These are phyloP conservation scores for Tylopilus balloui DNA, from an alignment of 768 basidiomycete species.

Conservation along the genomic window DNA sequence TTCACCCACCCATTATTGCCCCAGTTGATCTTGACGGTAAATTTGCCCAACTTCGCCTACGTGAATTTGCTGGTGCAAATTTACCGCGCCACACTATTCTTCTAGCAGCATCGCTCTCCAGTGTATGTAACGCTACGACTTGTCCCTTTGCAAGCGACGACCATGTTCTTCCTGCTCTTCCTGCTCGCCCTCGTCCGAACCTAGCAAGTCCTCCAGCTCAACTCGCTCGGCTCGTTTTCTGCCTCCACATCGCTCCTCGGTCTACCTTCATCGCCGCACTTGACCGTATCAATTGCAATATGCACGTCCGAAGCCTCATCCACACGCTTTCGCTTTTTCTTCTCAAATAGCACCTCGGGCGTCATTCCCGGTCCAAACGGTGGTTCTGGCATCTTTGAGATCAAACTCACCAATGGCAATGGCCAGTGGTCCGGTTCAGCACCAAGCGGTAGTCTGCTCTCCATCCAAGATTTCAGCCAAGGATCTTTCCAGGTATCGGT, in stretches of 20 bases:
- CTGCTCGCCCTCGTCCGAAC: constrained; percentile 1
- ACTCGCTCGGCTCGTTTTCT: constrained; percentile 34
- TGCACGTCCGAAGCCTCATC: constrained; percentile 35
- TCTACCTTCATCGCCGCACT: constrained; percentile 37
- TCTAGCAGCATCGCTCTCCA: no score
- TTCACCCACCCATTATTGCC: no score
- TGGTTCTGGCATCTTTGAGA: constrained; percentile 43
- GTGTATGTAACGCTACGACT: no score
- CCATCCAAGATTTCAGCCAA: constrained; percentile 38
- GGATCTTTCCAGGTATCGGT: constrained; percentile 56
- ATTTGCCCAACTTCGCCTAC: no score
- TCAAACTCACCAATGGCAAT: constrained; percentile 43
- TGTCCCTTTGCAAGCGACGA: no score
- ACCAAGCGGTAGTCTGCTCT: constrained; percentile 46
- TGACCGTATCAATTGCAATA: constrained; percentile 48
- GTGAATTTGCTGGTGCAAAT: no score
- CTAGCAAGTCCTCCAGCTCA: constrained; percentile 32
- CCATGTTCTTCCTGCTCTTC: background rate
- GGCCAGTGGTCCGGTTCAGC: constrained; percentile 51
- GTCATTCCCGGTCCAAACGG: constrained; percentile 36
- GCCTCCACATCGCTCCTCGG: constrained; percentile 34
- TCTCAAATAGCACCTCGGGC: constrained; percentile 47
- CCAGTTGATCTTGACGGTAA: no score
- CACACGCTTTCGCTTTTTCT: constrained; percentile 56
- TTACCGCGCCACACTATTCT: no score